Conservation (phyloP, 73 alveolate genomes). For the Breviolum minutum region DNA sequence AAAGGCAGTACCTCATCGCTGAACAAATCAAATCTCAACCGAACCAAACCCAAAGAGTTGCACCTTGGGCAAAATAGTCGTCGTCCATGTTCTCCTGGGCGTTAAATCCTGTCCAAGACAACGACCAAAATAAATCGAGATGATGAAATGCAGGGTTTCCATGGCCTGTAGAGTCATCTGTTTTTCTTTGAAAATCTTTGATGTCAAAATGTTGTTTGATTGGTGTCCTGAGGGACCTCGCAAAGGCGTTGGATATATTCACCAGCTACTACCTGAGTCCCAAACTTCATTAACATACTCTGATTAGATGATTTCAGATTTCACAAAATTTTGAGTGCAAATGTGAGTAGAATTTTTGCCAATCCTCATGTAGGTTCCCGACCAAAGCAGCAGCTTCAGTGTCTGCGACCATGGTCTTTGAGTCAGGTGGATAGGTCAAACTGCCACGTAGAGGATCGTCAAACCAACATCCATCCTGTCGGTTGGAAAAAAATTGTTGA, state of each 20-base stretch:
- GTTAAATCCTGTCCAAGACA: too few species aligned
- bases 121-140: too few species aligned
- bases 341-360: background rate
- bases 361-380: background rate
- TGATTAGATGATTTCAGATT: background rate
- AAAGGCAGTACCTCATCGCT: background rate
- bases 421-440: slow-evolving; percentile 39
- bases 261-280: slow-evolving; percentile 43
- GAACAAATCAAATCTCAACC: background rate
- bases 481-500: background rate
- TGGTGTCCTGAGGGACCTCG: slow-evolving; percentile 48
- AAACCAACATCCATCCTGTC: slow-evolving; percentile 75
- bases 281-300: background rate
- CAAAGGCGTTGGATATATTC: slow-evolving; percentile 73
- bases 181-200: too few species aligned
- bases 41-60: background rate
- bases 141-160: background rate
- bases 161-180: background rate
- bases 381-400: slow-evolving; percentile 73
- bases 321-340: too few species aligned
- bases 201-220: background rate
- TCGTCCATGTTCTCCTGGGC: background rate
- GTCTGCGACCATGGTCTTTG: background rate
- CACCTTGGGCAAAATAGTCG: slow-evolving; percentile 8
- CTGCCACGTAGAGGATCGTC: slow-evolving; percentile 21